Evolutionary conservation across 352 stramenopile species (phyloP).

Genomic region (Pythium sp.): DNA sequence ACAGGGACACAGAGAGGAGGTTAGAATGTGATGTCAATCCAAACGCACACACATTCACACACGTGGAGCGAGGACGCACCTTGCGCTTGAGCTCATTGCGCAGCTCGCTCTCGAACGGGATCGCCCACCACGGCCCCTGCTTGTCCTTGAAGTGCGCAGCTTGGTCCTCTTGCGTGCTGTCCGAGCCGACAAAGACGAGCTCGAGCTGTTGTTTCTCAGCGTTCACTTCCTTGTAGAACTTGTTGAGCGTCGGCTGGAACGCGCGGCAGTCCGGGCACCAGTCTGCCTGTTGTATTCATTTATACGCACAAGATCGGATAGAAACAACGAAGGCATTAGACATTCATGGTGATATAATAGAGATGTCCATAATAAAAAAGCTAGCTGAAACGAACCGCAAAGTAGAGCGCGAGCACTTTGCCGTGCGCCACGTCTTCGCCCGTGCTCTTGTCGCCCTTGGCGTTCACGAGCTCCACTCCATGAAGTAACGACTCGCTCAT

Average conservation of each 20-base stretch:
- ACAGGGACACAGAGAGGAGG: background rate
- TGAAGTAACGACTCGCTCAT: constrained; percentile 51
- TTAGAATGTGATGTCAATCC: background rate
- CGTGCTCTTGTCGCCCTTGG: constrained; percentile 37
- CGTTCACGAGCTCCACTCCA: constrained; percentile 54
- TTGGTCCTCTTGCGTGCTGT: constrained; percentile 56
- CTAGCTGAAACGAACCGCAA: constrained; percentile 37
- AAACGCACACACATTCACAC: background rate
- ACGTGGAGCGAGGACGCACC: constrained; percentile 23
- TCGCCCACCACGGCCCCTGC: constrained; percentile 73
- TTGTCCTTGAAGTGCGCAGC: constrained; percentile 64
- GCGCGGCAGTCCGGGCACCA: constrained; percentile 82
- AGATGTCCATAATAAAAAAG: background rate
- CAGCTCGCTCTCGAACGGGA: constrained; percentile 60
- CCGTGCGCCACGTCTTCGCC: constrained; percentile 43
- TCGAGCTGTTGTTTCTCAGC: constrained; percentile 42
- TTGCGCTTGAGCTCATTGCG: constrained; percentile 77
- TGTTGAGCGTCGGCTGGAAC: constrained; percentile 77
- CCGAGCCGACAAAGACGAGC: constrained; percentile 79
- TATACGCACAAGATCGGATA: background rate
- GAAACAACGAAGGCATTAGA: background rate
- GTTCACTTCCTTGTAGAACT: constrained; percentile 59
- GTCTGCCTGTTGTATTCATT: constrained; percentile 44
- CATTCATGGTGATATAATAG: background rate
- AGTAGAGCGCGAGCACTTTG: constrained; percentile 75